Conservation (phyloP, 345 rosid species). For the Corymbia maculata region DNA sequence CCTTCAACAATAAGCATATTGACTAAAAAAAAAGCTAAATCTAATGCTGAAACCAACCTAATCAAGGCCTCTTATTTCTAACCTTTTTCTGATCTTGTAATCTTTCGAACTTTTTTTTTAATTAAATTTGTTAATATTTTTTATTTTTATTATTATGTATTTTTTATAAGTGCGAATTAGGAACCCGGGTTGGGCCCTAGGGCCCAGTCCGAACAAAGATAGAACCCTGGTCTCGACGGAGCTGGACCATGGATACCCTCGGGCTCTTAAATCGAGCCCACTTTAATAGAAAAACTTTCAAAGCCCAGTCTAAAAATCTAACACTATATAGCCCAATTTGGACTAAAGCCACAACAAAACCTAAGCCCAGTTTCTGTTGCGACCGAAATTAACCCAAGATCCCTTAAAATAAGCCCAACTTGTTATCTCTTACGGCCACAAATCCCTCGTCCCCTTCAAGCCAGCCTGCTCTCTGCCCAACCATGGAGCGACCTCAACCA, state of each 20-base stretch:
- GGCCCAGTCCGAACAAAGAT: not conserved
- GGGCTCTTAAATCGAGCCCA: not conserved
- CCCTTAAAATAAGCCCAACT: not conserved
- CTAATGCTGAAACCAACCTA: not conserved
- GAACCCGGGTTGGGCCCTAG: not conserved
- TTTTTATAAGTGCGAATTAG: fast-evolving
- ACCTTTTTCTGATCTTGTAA: not conserved
- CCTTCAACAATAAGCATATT: not conserved
- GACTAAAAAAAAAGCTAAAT: not conserved
- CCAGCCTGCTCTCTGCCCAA: not conserved
- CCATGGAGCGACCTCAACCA: not conserved
- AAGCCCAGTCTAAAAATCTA: not conserved
- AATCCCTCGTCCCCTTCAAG: not conserved
- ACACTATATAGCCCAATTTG: not conserved
- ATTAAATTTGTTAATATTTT: too few species aligned
- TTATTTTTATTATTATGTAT: too few species aligned
- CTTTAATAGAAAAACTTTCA: not conserved
- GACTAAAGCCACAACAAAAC: not conserved
- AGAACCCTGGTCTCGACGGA: not conserved
- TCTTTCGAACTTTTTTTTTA: too few species aligned
- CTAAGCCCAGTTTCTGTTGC: not conserved
- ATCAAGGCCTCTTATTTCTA: not conserved
- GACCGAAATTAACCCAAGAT: not conserved
- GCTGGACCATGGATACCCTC: not conserved
- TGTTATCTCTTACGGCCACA: not conserved